Percentiles rank a stretch among this genome's conserved stretches.
These are phyloP conservation scores for Talaromyces sp. DNA, from an alignment of 2,329 filamentous ascomycete genomes.

Conservation along the genomic window DNA sequence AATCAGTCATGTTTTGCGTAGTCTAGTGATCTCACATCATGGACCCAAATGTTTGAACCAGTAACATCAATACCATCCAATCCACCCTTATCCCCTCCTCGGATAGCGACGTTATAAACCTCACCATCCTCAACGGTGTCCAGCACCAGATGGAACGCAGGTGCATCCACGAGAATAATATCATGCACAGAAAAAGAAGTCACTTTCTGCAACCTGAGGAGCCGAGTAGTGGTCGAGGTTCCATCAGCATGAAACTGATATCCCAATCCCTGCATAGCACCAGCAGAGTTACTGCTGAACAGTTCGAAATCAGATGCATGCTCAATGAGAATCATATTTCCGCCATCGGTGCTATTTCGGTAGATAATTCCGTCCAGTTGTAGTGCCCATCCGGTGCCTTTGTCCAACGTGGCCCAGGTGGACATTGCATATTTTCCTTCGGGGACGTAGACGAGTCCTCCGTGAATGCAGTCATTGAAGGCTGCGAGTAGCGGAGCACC, in stretches of 20 bases:
- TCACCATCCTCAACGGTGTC: conserved; percentile 53
- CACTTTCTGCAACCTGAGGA: conserved; percentile 47
- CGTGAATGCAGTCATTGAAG: conserved; percentile 50
- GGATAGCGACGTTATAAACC: conserved; percentile 56
- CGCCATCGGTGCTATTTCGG: conserved; percentile 48
- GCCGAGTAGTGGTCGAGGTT: conserved; percentile 41
- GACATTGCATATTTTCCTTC: conserved; percentile 50
- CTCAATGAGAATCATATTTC: conserved; percentile 55
- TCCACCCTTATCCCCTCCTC: conserved; percentile 51
- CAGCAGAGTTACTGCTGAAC: conserved; percentile 51
- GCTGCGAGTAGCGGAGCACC: conserved; percentile 49
- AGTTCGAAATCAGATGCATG: conserved; percentile 53
- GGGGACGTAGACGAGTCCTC: conserved; percentile 52
- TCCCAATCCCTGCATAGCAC: conserved; percentile 53
- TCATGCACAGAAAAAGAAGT: conserved; percentile 51
- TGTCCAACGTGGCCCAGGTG: conserved; percentile 50
- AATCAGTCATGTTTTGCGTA: neutral
- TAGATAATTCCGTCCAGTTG: conserved; percentile 55
- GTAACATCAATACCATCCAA: conserved; percentile 58
- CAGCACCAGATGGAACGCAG: conserved; percentile 51
- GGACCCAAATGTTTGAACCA: conserved; percentile 55
- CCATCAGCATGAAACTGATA: conserved; percentile 48
- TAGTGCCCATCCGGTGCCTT: conserved; percentile 49
- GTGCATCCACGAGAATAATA: conserved; percentile 49
- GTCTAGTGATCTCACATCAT: conserved; percentile 42